These are phyloP conservation scores for Alternaria infectoria DNA, from an alignment of 2,329 filamentous ascomycete genomes.

Conservation along the genomic window DNA sequence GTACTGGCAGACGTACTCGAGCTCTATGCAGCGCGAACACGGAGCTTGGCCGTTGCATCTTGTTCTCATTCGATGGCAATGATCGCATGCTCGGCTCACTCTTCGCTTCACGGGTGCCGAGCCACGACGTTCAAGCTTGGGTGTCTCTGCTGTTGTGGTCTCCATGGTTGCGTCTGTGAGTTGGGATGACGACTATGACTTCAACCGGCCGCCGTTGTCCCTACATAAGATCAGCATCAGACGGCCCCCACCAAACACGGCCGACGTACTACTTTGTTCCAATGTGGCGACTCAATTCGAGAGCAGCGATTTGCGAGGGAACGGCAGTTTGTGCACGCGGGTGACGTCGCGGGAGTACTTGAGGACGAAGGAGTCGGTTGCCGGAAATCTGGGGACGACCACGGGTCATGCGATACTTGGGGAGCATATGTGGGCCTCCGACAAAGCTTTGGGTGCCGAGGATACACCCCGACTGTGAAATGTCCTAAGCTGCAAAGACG, in stretches of 20 bases:
- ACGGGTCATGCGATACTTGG: constrained; percentile 45
- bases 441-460: constrained; percentile 42
- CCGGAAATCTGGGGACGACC: constrained; percentile 33
- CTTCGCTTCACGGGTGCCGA: constrained; percentile 76
- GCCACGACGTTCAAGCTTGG: constrained; percentile 41
- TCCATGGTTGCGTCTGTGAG: constrained; percentile 33
- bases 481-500: constrained; percentile 36
- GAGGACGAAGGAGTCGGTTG: constrained; percentile 28
- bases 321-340: background rate
- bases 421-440: constrained; percentile 45
- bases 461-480: constrained; percentile 32
- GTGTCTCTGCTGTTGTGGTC: constrained; percentile 27
- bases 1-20: constrained; percentile 88
- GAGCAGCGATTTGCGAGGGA: background rate
- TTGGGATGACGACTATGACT: constrained; percentile 6
- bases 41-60: constrained; percentile 93
- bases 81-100: constrained; percentile 92
- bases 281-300: constrained; percentile 1
- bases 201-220: constrained; percentile 5
- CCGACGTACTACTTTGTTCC: constrained; percentile 10
- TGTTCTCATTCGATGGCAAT: constrained; percentile 92
- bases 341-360: constrained; percentile 8
- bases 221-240: constrained; percentile 10
- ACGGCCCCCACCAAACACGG: background rate
- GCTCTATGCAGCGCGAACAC: constrained; percentile 83